Conservation (phyloP, 768 basidiomycete species). For the Mycena chlorophos region DNA sequence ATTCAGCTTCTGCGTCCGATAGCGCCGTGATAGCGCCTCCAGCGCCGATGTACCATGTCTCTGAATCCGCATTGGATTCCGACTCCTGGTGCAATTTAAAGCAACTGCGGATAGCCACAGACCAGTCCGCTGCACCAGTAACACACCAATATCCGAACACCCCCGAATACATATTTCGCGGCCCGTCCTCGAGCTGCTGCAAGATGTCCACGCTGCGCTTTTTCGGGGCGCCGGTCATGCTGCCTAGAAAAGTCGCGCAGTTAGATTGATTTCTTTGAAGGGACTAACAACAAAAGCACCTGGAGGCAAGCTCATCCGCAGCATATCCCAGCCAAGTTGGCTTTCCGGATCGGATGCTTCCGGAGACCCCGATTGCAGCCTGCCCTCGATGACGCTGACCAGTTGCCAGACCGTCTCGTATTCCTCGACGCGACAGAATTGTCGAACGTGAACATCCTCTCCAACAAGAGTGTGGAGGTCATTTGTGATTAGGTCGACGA, state of each 20-base stretch:
- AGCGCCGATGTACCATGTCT: slow-evolving; percentile 81
- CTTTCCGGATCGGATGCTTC: slow-evolving; percentile 39
- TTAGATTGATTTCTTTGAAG: neutral
- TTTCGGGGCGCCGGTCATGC: slow-evolving; percentile 98
- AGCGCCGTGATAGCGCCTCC: slow-evolving; percentile 97
- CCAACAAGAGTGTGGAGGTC: slow-evolving; percentile 86
- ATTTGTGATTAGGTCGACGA: slow-evolving; percentile 93
- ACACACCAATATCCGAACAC: slow-evolving; percentile 92
- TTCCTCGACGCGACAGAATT: slow-evolving; percentile 87
- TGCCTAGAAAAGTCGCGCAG: slow-evolving; percentile 61
- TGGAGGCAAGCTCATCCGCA: slow-evolving; percentile 81
- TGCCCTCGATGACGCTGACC: slow-evolving; percentile 90
- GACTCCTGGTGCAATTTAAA: slow-evolving; percentile 62
- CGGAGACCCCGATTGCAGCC: slow-evolving; percentile 35
- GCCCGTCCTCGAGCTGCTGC: slow-evolving; percentile 69
- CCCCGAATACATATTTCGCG: slow-evolving; percentile 85
- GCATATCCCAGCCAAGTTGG: slow-evolving; percentile 74
- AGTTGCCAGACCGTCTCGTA: slow-evolving; percentile 95
- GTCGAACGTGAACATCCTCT: slow-evolving; percentile 76
- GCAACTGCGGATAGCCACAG: slow-evolving; percentile 91
- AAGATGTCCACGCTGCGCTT: slow-evolving; percentile 91
- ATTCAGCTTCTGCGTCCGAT: slow-evolving; percentile 81
- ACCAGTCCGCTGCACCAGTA: slow-evolving; percentile 88
- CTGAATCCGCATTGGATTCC: slow-evolving; percentile 26
- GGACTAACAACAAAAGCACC: slow-evolving; percentile 45